Percentiles rank a stretch among this genome's conserved stretches.
Evolutionary conservation across 2,329 filamentous ascomycete species (phyloP).

Genomic region (Eutypa lata): DNA sequence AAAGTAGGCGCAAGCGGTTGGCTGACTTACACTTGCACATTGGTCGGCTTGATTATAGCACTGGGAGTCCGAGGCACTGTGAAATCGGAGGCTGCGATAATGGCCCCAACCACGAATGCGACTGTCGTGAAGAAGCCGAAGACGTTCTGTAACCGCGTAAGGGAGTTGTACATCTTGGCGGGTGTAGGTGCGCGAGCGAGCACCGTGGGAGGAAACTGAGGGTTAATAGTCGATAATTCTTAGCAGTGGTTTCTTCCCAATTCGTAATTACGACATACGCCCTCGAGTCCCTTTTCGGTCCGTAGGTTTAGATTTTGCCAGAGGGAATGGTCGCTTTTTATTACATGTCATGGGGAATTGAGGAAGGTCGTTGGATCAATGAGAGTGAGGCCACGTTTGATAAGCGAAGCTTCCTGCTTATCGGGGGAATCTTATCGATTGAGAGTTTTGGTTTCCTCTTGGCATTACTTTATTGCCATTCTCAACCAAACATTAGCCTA

Average conservation of each 20-base stretch:
- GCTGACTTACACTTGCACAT: slow-evolving; percentile 77
- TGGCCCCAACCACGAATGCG: slow-evolving; percentile 72
- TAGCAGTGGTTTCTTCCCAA: background rate
- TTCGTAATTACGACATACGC: background rate
- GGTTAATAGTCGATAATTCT: background rate
- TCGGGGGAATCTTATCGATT: background rate
- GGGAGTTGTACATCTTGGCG: slow-evolving; percentile 75
- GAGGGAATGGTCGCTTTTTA: background rate
- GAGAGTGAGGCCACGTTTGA: slow-evolving; percentile 1
- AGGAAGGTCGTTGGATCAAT: background rate
- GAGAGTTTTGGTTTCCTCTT: background rate
- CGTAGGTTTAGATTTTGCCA: background rate
- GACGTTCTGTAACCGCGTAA: slow-evolving; percentile 83
- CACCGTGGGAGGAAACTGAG: background rate
- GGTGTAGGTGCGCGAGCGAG: slow-evolving; percentile 4
- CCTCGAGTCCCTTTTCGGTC: background rate
- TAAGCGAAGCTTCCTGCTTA: background rate
- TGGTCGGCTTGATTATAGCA: slow-evolving; percentile 63
- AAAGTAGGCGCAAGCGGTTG: slow-evolving; percentile 4
- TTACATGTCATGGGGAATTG: background rate
- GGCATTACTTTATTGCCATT: background rate
- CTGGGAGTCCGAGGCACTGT: slow-evolving; percentile 65
- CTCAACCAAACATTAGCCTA: too few species aligned
- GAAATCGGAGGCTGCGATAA: slow-evolving; percentile 80
- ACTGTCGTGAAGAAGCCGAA: slow-evolving; percentile 99